These are phyloP conservation scores for Kluyveromyces nonfermentans DNA, from an alignment of 805 yeast species.

Conservation along the genomic window DNA sequence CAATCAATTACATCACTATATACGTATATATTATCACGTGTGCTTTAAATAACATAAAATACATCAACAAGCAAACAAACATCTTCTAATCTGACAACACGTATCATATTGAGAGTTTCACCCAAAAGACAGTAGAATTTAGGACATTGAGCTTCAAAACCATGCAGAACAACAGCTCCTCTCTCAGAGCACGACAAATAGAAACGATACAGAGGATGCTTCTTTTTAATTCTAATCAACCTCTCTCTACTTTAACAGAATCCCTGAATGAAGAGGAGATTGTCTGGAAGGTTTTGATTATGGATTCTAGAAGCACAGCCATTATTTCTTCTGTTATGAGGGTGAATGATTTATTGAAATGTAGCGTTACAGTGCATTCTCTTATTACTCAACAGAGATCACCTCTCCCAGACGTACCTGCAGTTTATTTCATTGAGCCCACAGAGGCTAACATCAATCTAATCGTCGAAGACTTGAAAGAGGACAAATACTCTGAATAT, in stretches of 20 bases:
- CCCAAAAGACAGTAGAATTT: too few species aligned
- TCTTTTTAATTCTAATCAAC: constrained; percentile 59
- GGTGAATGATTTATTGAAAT: constrained; percentile 80
- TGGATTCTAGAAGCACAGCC: constrained; percentile 74
- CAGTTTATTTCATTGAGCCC: constrained; percentile 84
- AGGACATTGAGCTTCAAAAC: neutral
- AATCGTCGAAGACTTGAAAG: constrained; percentile 63
- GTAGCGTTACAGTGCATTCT: constrained; percentile 88
- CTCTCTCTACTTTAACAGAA: constrained; percentile 41
- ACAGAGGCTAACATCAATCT: constrained; percentile 61
- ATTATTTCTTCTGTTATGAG: constrained; percentile 86
- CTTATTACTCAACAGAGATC: constrained; percentile 62
- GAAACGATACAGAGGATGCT: constrained; percentile 68
- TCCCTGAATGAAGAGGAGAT: constrained; percentile 55
- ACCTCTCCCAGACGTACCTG: constrained; percentile 92
- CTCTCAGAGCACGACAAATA: constrained; percentile 36
- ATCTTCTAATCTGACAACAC: too few species aligned
- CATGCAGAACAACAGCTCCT: constrained; percentile 11
- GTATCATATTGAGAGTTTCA: too few species aligned
- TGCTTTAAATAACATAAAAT: too few species aligned
- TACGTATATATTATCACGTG: too few species aligned
- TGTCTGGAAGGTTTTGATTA: constrained; percentile 83
- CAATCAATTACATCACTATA: too few species aligned
- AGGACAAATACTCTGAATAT: constrained; percentile 66
- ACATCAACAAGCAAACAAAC: neutral